Evolutionary conservation across 192 early-diverging fungal genomes (phyloP).

Genomic region (Jimgerdemannia flammicorona): DNA sequence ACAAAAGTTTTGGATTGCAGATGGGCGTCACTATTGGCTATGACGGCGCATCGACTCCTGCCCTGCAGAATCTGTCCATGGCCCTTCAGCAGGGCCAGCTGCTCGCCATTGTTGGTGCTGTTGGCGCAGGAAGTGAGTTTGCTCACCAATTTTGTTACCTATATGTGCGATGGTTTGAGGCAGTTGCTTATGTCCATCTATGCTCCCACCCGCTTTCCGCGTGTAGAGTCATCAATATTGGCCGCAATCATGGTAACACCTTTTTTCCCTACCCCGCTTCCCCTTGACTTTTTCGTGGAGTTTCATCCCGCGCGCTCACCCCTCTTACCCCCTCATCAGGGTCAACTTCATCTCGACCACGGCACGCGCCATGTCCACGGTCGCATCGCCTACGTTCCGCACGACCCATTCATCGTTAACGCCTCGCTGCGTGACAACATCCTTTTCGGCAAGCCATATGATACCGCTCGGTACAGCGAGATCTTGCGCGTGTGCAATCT

Average conservation of each 20-base stretch:
- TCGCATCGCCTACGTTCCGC: slow-evolving; percentile 11
- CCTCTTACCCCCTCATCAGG: not conserved
- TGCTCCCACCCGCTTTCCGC: not conserved
- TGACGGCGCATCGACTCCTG: slow-evolving; percentile 41
- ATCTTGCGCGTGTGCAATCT: slow-evolving; percentile 60
- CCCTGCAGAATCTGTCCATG: slow-evolving; percentile 47
- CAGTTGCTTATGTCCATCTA: not conserved
- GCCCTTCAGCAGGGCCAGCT: slow-evolving; percentile 46
- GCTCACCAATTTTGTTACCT: not conserved
- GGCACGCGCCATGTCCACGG: slow-evolving; percentile 42
- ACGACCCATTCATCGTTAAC: slow-evolving; percentile 14
- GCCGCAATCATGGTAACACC: slow-evolving; percentile 51
- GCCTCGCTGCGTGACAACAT: slow-evolving; percentile 67
- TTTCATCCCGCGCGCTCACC: not conserved
- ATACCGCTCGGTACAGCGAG: slow-evolving; percentile 53
- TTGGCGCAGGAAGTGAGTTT: slow-evolving; percentile 55
- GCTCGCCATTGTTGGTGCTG: slow-evolving; percentile 63
- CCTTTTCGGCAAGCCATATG: slow-evolving; percentile 65
- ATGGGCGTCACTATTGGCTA: slow-evolving; percentile 16
- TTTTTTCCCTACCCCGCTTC: not conserved
- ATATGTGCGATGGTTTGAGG: not conserved
- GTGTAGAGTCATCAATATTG: slow-evolving; percentile 57
- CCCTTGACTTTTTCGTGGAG: not conserved
- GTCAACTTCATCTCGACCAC: slow-evolving; percentile 51
- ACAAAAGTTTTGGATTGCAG: not conserved